Evolutionary conservation across 2,329 filamentous ascomycete species (phyloP), one percentile per base, ranked within the genome.

Genomic region (Ceratocystiopsis minuta): DNA sequence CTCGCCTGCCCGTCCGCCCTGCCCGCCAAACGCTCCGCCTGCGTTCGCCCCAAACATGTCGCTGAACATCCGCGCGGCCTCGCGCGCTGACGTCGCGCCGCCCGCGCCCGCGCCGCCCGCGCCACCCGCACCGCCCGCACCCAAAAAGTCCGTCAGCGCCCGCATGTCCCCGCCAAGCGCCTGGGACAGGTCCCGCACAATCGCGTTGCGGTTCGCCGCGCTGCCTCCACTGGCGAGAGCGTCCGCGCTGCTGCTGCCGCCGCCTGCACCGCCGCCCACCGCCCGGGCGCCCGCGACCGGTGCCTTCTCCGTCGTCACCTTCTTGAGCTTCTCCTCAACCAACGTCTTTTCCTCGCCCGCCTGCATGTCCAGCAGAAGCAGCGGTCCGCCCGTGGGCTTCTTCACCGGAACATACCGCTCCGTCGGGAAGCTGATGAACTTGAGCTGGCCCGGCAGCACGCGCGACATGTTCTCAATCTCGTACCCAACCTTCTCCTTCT

Each of bases 391-490:
- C 36, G 88, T 96, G 48, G 88, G 84, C 81, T 93, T 72, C 60
- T 76, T 76, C 46, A 96, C 87, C 33, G 90, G 88, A 68, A 82
- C 84, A 62, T 95, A 98, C 52, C 92, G 78, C 37, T 83, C 82
- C 48, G 83, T 74, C 39, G 84, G 76, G 68, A 98, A 94, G 60
- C 77, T 93, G 55, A 98, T 84, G 60, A 88, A 95, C 66, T 93
- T 94, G 55, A 96, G 73, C 64, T 98, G 90, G 38, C 76, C 75
- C 1, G 87, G 90, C 38, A 98, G 73, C 33, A 98, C 86, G 52
- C 90, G 75, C 42, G 82, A 92, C 85, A 98, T 92, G 67, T 98
- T 98, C 56, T 90, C 83, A 47, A 98, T 72, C 49, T 95, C 86
- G 57, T 90, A 95, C 51, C 90, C 90, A 45, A 93, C 73, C 72